phyloP scores from a whole-genome alignment of 306 rosid genomes.

The Notholithocarpus densiflorus region DNA sequence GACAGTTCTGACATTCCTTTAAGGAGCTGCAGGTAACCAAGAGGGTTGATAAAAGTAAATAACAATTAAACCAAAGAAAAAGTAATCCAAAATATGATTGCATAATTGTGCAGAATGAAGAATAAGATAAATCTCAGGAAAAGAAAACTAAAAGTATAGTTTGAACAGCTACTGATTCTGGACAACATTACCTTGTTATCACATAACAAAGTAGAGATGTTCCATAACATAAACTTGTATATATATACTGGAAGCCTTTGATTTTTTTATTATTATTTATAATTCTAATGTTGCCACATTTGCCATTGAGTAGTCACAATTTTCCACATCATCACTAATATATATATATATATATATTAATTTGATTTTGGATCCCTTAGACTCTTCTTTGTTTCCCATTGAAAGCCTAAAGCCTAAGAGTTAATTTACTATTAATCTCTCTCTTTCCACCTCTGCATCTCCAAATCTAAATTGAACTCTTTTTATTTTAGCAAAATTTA shows the following conservation, averaged over 20 bases:
- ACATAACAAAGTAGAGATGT: not conserved
- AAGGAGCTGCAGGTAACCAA: slow-evolving; percentile 48
- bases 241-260: too few species aligned
- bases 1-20: slow-evolving; percentile 57
- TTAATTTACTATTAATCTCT: too few species aligned
- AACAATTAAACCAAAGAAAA: slow-evolving; percentile 2
- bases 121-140: not conserved
- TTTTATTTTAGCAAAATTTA: not conserved
- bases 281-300: too few species aligned
- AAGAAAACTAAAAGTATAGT: not conserved
- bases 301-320: too few species aligned
- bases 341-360: too few species aligned
- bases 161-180: not conserved
- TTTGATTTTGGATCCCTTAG: too few species aligned
- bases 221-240: not conserved
- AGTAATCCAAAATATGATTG: not conserved
- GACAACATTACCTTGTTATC: not conserved
- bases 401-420: too few species aligned
- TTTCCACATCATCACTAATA: too few species aligned
- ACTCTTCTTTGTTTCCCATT: too few species aligned
- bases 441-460: too few species aligned
- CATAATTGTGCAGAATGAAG: not conserved
- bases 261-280: too few species aligned
- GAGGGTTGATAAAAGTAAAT: slow-evolving; percentile 7
- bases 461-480: too few species aligned